phyloP scores from a whole-genome alignment of 208 protist species.

The Leishmania tropica region DNA sequence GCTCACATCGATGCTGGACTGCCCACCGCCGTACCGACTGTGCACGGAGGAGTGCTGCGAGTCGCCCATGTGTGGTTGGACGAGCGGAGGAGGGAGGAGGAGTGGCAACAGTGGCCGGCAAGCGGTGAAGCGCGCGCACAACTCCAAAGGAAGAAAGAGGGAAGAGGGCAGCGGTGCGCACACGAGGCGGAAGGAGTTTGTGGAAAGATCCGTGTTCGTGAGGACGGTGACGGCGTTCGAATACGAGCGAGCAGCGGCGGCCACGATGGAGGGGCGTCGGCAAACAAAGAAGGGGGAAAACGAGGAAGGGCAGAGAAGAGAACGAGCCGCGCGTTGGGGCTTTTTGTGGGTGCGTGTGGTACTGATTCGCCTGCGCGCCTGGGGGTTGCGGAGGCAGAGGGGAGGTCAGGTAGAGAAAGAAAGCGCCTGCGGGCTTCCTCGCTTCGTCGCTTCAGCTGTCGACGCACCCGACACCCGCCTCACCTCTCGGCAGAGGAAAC shows the following conservation, averaged over 20 bases:
- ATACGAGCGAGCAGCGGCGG: not conserved
- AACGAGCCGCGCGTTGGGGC: not conserved
- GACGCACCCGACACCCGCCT: not conserved
- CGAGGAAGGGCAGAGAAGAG: not conserved
- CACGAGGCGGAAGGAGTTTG: not conserved
- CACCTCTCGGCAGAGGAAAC: not conserved
- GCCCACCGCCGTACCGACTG: not conserved
- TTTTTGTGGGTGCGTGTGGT: not conserved
- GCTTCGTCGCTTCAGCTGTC: not conserved
- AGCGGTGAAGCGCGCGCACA: not conserved
- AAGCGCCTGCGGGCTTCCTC: not conserved
- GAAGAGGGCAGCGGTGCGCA: not conserved
- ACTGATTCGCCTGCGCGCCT: not conserved
- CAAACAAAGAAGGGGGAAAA: not conserved
- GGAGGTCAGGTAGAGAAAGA: not conserved
- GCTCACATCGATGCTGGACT: constrained; percentile 8
- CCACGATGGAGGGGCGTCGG: not conserved
- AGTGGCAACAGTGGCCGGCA: not conserved
- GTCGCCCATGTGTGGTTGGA: constrained; percentile 3
- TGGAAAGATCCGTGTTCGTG: not conserved
- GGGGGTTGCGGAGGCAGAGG: not conserved
- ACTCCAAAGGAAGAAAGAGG: not conserved
- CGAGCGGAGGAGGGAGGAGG: too few relatives aligned
- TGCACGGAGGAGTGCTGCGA: not conserved
- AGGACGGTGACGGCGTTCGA: not conserved